Percentiles rank a stretch among this genome's conserved stretches.
phyloP scores from a whole-genome alignment of 164 flowering plant genomes.

The Cinnamomum micranthum region DNA sequence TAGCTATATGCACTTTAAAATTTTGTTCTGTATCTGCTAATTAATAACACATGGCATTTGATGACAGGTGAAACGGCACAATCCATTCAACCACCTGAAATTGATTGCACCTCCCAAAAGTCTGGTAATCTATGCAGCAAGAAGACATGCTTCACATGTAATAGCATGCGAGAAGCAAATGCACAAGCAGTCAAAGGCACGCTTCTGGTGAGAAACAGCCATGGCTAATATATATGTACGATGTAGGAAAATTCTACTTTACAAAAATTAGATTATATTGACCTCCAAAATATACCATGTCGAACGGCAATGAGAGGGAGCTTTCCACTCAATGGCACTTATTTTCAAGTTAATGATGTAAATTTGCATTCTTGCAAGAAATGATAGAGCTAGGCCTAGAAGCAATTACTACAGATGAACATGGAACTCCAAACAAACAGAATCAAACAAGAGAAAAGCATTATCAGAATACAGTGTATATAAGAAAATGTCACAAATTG shows the following conservation, averaged over 20 bases:
- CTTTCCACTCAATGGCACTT: conserved; percentile 93
- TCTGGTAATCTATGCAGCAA: conserved; percentile 48
- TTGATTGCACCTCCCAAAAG: conserved; percentile 37
- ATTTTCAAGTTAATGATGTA: conserved; percentile 96
- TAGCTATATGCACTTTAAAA: background rate
- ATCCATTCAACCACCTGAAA: conserved; percentile 60
- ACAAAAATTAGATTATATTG: background rate
- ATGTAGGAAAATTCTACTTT: too few species aligned
- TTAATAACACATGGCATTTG: background rate
- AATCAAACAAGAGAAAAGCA: too few species aligned
- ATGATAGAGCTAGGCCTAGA: too few species aligned
- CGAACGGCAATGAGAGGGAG: too few species aligned
- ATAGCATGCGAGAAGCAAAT: conserved; percentile 49
- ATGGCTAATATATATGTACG: background rate
- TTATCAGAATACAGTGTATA: too few species aligned
- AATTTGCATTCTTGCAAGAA: conserved; percentile 1
- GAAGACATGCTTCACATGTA: conserved; percentile 71
- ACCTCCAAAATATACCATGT: conserved; percentile 1
- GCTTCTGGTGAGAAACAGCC: conserved; percentile 43
- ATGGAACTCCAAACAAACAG: too few species aligned
- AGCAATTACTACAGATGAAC: too few species aligned
- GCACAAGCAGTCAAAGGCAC: conserved; percentile 71
- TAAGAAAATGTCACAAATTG: background rate
- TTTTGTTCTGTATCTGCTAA: background rate
- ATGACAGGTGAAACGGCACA: conserved; percentile 78